phyloP scores from a whole-genome alignment of 2,329 filamentous ascomycete species.

The Curvularia eragrostidis region DNA sequence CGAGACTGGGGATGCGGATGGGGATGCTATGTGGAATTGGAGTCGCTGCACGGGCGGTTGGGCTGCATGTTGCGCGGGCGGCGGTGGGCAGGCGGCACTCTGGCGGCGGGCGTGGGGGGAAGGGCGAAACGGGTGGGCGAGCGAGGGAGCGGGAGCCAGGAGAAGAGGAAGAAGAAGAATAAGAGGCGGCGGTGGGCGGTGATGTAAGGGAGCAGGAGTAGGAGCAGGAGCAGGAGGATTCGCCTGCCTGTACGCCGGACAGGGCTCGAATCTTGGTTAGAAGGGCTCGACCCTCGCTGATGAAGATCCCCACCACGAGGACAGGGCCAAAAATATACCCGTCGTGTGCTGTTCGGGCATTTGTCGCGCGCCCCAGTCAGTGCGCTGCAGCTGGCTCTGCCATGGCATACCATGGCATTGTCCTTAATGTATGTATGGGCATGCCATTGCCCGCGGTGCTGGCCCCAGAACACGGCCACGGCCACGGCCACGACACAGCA shows the following conservation, averaged over 20 bases:
- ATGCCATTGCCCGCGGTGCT: background rate
- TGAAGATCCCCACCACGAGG: constrained; percentile 25
- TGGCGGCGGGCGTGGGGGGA: background rate
- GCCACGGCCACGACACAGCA: background rate
- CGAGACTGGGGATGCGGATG: no score
- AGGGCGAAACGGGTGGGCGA: background rate
- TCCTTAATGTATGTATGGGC: no score
- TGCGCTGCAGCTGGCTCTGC: constrained; percentile 3
- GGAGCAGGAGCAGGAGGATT: no score
- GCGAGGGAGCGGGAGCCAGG: background rate
- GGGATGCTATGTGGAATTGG: constrained; percentile 28
- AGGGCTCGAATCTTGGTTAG: constrained; percentile 10
- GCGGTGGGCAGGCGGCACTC: constrained; percentile 14
- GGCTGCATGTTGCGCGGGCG: constrained; percentile 28
- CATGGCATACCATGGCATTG: no score
- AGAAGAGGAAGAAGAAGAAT: constrained; percentile 14
- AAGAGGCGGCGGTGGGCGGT: background rate
- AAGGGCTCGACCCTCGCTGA: constrained; percentile 22
- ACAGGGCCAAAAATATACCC: constrained; percentile 30
- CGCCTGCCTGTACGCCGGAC: background rate
- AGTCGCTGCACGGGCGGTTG: constrained; percentile 23
- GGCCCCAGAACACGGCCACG: background rate
- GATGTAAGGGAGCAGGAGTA: constrained; percentile 22
- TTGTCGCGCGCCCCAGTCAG: constrained; percentile 7
- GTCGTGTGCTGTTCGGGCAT: constrained; percentile 25